Conservation (phyloP, 2,329 filamentous ascomycete genomes). For the Fusarium pseudonygamai region DNA sequence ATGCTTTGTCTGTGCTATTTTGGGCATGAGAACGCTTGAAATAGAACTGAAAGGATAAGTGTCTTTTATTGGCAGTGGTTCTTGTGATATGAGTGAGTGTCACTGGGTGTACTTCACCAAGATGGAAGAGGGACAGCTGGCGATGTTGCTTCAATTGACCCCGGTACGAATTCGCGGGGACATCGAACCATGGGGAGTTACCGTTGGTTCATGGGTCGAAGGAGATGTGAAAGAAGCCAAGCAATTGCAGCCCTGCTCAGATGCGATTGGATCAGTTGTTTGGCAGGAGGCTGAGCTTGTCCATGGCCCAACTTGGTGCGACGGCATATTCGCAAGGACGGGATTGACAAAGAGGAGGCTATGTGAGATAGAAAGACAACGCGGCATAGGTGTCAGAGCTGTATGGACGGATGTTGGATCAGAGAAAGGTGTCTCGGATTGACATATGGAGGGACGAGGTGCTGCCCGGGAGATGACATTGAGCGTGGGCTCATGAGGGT, state of each 20-base stretch:
- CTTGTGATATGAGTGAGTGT: background rate
- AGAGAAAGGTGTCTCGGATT: background rate
- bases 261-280: background rate
- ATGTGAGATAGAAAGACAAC: fast-evolving
- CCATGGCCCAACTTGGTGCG: background rate
- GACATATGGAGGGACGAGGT: background rate
- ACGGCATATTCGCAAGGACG: background rate
- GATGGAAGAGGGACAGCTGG: background rate
- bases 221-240: background rate
- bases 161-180: background rate
- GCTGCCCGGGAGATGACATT: background rate
- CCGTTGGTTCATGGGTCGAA: background rate
- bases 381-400: too few relatives aligned
- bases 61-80: background rate
- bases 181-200: background rate
- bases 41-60: background rate
- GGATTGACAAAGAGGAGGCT: background rate
- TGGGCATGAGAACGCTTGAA: fast-evolving
- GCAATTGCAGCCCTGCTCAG: fast-evolving
- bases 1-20: background rate
- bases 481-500: background rate
- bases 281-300: background rate
- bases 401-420: too few relatives aligned
- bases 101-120: fast-evolving
- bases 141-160: background rate